Percentiles rank a stretch among this genome's conserved stretches.
Evolutionary conservation across 1,284 basidiomycete species (phyloP).

Genomic region (Sphaerobolus stellatus): DNA sequence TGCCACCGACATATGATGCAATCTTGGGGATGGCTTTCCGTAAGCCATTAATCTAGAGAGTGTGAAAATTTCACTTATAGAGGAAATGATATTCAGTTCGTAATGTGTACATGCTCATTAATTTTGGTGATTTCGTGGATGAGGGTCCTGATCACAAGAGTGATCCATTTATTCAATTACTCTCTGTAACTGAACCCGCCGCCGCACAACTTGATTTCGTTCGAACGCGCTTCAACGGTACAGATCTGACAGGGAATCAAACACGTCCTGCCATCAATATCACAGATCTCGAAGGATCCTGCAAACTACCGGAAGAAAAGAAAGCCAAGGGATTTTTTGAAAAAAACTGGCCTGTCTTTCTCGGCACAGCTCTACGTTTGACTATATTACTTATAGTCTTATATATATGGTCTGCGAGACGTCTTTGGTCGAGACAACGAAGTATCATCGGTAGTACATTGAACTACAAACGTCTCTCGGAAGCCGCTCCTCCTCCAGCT

Average conservation of each 20-base stretch:
- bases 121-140: conserved; percentile 56
- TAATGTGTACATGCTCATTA: conserved; percentile 60
- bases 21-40: conserved; percentile 80
- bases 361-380: too few species aligned
- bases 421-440: too few species aligned
- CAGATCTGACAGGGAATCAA: conserved; percentile 51
- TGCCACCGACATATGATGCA: conserved; percentile 61
- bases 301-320: too few species aligned
- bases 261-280: too few species aligned
- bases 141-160: conserved; percentile 33
- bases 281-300: too few species aligned
- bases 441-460: too few species aligned
- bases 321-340: too few species aligned
- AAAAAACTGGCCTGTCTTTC: too few species aligned
- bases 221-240: conserved; percentile 46
- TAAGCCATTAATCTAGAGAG: conserved; percentile 38
- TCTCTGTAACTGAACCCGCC: conserved; percentile 45
- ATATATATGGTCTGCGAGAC: too few species aligned
- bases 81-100: conserved; percentile 60
- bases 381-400: too few species aligned
- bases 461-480: too few species aligned
- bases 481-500: too few species aligned
- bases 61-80: not conserved
- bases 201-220: conserved; percentile 53
- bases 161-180: conserved; percentile 60